Evolutionary conservation across 2,329 filamentous ascomycete genomes (phyloP).

Genomic region (Pestalotiopsis sp.): DNA sequence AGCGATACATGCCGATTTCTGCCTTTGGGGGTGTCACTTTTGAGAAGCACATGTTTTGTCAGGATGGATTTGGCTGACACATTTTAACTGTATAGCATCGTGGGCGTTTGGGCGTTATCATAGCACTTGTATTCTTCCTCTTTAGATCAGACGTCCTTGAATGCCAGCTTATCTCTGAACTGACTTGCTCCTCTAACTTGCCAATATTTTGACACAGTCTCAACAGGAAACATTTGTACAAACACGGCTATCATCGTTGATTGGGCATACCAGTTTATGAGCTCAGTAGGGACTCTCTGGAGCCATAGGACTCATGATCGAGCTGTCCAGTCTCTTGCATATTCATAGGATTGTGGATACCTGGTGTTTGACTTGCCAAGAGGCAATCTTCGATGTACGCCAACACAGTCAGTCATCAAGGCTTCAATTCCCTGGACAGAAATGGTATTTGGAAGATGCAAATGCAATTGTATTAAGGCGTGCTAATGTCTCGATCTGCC

Average conservation of each 20-base stretch:
- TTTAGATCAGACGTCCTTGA: not conserved
- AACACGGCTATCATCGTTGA: no score
- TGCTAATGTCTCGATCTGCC: not conserved
- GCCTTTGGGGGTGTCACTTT: not conserved
- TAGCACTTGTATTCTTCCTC: not conserved
- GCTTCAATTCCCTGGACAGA: not conserved
- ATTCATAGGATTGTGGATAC: no score
- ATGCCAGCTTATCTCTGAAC: not conserved
- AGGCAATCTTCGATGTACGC: no score
- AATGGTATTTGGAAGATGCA: not conserved
- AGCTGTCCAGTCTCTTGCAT: no score
- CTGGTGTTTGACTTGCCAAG: no score
- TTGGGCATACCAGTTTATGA: no score
- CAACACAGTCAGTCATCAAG: not conserved
- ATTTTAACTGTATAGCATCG: conserved; percentile 3
- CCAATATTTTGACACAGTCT: not conserved
- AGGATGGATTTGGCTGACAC: not conserved
- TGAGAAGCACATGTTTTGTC: not conserved
- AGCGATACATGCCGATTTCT: not conserved
- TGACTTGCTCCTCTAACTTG: not conserved
- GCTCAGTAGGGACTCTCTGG: no score
- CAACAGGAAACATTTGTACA: no score
- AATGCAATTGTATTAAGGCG: not conserved
- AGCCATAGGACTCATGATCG: no score
- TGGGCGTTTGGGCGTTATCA: conserved; percentile 9